Conservation (phyloP, 805 yeast genomes). For the Debaryomyces maramus region DNA sequence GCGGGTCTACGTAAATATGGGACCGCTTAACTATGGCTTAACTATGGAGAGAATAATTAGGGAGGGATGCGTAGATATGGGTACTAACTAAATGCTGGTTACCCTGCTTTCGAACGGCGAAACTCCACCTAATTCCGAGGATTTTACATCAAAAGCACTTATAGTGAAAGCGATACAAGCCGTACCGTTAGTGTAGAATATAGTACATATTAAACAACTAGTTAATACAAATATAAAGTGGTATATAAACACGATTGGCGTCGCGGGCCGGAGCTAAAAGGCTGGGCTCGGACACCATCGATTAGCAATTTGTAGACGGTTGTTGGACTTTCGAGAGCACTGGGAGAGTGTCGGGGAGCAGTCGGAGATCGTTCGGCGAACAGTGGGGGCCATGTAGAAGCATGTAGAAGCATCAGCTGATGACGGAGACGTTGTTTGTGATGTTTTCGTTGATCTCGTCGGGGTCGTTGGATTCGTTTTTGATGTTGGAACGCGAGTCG, state of each 20-base stretch:
- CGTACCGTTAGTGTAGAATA: neutral
- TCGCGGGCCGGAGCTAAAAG: too few relatives aligned
- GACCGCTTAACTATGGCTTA: conserved; percentile 4
- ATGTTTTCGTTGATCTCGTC: neutral
- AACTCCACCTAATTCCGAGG: too few relatives aligned
- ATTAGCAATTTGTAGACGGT: too few relatives aligned
- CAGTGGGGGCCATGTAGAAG: too few relatives aligned
- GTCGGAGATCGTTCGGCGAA: neutral
- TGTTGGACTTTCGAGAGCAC: too few relatives aligned
- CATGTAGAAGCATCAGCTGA: neutral
- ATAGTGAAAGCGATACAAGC: neutral
- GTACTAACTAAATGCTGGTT: neutral
- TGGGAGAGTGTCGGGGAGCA: neutral
- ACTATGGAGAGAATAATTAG: neutral
- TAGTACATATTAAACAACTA: neutral
- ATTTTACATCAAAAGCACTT: too few relatives aligned
- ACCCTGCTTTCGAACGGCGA: neutral
- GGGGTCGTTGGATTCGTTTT: neutral
- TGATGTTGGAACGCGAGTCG: neutral
- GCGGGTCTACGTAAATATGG: conserved; percentile 1
- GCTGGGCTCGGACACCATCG: too few relatives aligned
- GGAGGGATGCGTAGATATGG: neutral
- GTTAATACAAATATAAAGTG: neutral
- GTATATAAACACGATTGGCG: too few relatives aligned
- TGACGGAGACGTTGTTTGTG: neutral